These are phyloP conservation scores for Diutina neorugosa DNA, from an alignment of 1,139 yeast genomes.

Conservation along the genomic window DNA sequence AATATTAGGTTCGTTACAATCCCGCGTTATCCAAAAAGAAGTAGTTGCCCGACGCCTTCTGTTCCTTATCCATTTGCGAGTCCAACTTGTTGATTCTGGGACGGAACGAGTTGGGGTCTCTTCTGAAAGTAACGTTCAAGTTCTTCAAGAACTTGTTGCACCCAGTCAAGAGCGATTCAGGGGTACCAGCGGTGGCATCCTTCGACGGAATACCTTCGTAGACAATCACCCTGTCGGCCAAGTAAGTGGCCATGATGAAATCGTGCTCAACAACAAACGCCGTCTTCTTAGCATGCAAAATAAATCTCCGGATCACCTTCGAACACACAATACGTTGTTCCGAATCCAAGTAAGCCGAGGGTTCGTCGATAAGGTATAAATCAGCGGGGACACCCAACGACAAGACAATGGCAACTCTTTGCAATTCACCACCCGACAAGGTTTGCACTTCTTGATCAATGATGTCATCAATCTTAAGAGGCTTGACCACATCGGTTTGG, in stretches of 20 bases:
- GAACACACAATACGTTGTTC: slow-evolving; percentile 99
- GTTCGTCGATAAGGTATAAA: slow-evolving; percentile 93
- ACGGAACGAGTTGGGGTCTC: slow-evolving; percentile 96
- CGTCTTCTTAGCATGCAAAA: slow-evolving; percentile 91
- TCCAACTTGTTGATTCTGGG: slow-evolving; percentile 97
- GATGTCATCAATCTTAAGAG: slow-evolving; percentile 83
- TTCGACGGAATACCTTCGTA: slow-evolving; percentile 91
- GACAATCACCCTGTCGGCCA: slow-evolving; percentile 97
- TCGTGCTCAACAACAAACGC: slow-evolving; percentile 99
- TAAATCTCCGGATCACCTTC: slow-evolving; percentile 93
- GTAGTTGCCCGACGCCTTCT: slow-evolving; percentile 80
- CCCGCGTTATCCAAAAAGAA: slow-evolving; percentile 76
- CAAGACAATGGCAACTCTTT: slow-evolving; percentile 95
- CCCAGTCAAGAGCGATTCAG: slow-evolving; percentile 90
- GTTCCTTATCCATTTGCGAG: slow-evolving; percentile 98
- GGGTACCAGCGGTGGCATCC: slow-evolving; percentile 70
- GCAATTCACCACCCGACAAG: slow-evolving; percentile 98
- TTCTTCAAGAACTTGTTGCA: slow-evolving; percentile 95
- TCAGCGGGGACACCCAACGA: slow-evolving; percentile 94
- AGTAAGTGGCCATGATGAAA: slow-evolving; percentile 98
- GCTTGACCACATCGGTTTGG: slow-evolving; percentile 96
- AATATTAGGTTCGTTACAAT: slow-evolving; percentile 16
- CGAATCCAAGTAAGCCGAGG: slow-evolving; percentile 95
- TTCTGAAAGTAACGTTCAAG: slow-evolving; percentile 94
- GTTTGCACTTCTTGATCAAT: slow-evolving; percentile 97